Evolutionary conservation across 371 early-diverging fungal genomes (phyloP), one percentile per base, ranked within the genome.

Genomic region (Cokeromyces recurvatus): DNA sequence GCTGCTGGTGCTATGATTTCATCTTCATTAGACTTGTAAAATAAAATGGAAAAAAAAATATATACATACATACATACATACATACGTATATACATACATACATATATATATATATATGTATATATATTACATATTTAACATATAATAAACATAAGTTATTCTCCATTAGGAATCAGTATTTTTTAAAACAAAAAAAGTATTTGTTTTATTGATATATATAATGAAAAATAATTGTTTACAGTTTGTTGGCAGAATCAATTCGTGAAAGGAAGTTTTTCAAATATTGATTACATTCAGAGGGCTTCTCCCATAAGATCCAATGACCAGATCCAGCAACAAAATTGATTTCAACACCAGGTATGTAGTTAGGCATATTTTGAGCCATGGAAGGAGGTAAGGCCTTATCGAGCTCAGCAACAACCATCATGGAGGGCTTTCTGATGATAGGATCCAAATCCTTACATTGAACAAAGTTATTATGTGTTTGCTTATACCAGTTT

Each of bases 1-100:
- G 87, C 84, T 39, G 79, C 79, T 23, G 90, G 90, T n/a, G 82
- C 87, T 36, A 14, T 36, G 25, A 15, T 15, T 35, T 21, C 40
- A 40, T 37, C 44, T 11, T 32, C 38, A 14, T 17, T 51, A 14
- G 51, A 51, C 24, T 15, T 51, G 22, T 31, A 36, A 43, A n/a
- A 29, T 29, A 29, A 29, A 29, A 8, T 29, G 29, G 29, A 5
- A 29, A 29, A 29, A 11, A 11, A 29, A 29, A n/a, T n/a, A n/a
- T n/a, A n/a, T n/a, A n/a, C n/a, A n/a, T n/a, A n/a, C n/a, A n/a
- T n/a, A n/a, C n/a, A n/a, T n/a, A n/a, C n/a, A n/a, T n/a, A n/a
- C n/a, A n/a, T n/a, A n/a, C n/a, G n/a, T n/a, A n/a, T n/a, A n/a
- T n/a, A n/a, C n/a, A n/a, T n/a, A n/a, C n/a, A n/a, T n/a, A n/a